Evolutionary conservation across 768 basidiomycete genomes (phyloP).

Genomic region (Leccinum rimulosum): DNA sequence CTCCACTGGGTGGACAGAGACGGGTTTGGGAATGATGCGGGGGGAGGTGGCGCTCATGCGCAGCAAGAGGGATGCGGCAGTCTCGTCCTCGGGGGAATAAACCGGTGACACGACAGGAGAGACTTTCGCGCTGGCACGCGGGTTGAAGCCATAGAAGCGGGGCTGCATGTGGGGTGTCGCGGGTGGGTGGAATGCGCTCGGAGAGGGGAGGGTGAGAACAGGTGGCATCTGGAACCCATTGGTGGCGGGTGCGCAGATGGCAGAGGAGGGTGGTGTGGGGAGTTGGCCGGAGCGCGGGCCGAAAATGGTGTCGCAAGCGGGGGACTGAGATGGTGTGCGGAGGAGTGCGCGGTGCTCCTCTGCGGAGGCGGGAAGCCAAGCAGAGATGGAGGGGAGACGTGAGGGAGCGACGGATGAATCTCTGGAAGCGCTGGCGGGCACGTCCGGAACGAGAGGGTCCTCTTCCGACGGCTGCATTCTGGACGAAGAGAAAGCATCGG

Average conservation of each 20-base stretch:
- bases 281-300: slow-evolving; percentile 32
- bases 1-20: neutral
- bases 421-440: neutral
- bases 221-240: slow-evolving; percentile 37
- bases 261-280: slow-evolving; percentile 58
- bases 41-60: slow-evolving; percentile 48
- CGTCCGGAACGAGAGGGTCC: neutral
- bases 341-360: slow-evolving; percentile 31
- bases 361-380: slow-evolving; percentile 50
- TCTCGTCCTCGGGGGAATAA: slow-evolving; percentile 60
- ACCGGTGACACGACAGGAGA: slow-evolving; percentile 27
- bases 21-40: neutral
- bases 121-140: slow-evolving; percentile 15
- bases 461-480: neutral
- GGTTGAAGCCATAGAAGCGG: slow-evolving; percentile 22
- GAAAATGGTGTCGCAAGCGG: slow-evolving; percentile 31
- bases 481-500: neutral
- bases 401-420: slow-evolving; percentile 16
- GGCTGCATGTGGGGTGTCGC: slow-evolving; percentile 16
- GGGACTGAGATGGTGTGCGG: slow-evolving; percentile 35
- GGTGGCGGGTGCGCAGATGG: slow-evolving; percentile 44
- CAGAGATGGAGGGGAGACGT: slow-evolving; percentile 64
- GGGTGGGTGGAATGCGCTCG: slow-evolving; percentile 21
- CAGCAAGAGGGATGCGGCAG: slow-evolving; percentile 62
- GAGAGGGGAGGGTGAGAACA: slow-evolving; percentile 38